A percentile compares a stretch with the other conserved stretches of the same genome.
Evolutionary conservation across 1,284 basidiomycete species (phyloP).

Genomic region (Grifola frondosa): DNA sequence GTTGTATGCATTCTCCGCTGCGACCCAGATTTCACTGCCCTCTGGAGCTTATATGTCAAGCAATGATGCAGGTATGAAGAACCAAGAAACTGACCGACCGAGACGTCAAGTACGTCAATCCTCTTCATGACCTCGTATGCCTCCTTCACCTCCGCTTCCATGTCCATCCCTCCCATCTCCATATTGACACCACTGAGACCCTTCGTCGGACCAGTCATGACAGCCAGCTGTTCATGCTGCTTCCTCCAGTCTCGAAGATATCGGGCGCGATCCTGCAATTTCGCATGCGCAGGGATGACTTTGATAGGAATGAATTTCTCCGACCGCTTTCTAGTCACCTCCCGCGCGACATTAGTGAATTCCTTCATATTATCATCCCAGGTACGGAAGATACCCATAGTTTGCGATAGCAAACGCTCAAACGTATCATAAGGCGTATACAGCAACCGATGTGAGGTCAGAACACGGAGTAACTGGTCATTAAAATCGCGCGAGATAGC

Average conservation of each 20-base stretch:
- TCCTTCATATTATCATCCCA: constrained; percentile 99
- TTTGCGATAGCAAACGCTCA: constrained; percentile 78
- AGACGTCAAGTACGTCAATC: constrained; percentile 95
- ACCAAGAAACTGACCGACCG: constrained; percentile 56
- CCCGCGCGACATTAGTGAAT: constrained; percentile 96
- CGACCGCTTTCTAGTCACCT: constrained; percentile 87
- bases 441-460: constrained; percentile 86
- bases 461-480: constrained; percentile 88
- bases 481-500: constrained; percentile 98
- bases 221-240: constrained; percentile 95
- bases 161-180: constrained; percentile 84
- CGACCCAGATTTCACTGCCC: constrained; percentile 98
- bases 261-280: constrained; percentile 85
- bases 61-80: not conserved
- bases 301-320: constrained; percentile 99
- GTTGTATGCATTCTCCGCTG: constrained; percentile 96
- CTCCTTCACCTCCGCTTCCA: constrained; percentile 96
- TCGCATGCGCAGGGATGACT: constrained; percentile 86
- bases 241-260: constrained; percentile 94
- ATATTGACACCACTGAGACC: constrained; percentile 73
- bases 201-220: constrained; percentile 95
- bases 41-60: constrained; percentile 45
- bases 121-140: constrained; percentile 95
- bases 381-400: constrained; percentile 83
- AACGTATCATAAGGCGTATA: constrained; percentile 96